phyloP scores from a whole-genome alignment of 192 early-diverging fungal species.

The Kappamyces sp. region DNA sequence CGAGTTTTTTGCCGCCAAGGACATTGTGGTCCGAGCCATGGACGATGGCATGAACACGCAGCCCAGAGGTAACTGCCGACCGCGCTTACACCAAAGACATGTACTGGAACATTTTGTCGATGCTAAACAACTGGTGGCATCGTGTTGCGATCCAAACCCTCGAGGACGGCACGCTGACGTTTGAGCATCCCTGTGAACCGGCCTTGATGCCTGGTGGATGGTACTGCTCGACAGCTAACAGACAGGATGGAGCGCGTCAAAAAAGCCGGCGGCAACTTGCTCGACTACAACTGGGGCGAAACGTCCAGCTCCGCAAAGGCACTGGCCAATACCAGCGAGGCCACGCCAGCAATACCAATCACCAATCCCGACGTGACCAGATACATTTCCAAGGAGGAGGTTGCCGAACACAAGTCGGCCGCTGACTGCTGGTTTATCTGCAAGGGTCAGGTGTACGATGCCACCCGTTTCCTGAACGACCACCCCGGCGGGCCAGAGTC shows the following conservation, averaged over 20 bases:
- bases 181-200: slow-evolving; percentile 52
- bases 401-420: slow-evolving; percentile 36
- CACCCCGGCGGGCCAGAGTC: slow-evolving; percentile 46
- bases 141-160: slow-evolving; percentile 40
- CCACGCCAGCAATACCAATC: not conserved
- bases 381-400: slow-evolving; percentile 22
- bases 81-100: too few relatives aligned
- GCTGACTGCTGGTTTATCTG: slow-evolving; percentile 41
- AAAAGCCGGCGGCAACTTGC: not conserved
- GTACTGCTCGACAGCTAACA: slow-evolving; percentile 14
- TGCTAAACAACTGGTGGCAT: slow-evolving; percentile 38
- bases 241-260: too few relatives aligned
- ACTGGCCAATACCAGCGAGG: not conserved
- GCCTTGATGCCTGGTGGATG: slow-evolving; percentile 52
- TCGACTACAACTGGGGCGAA: not conserved
- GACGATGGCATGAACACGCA: too few relatives aligned
- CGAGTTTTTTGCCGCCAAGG: too few relatives aligned
- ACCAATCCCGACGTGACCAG: not conserved
- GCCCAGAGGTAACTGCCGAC: too few relatives aligned
- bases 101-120: too few relatives aligned
- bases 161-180: slow-evolving; percentile 19
- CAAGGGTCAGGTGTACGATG: slow-evolving; percentile 41
- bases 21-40: too few relatives aligned
- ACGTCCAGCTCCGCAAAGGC: not conserved
- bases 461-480: slow-evolving; percentile 40